Percentiles rank a stretch among this genome's conserved stretches.
These are phyloP conservation scores for Tylopilus plumbeoviolaceoides DNA, from an alignment of 768 basidiomycete species.

Conservation along the genomic window DNA sequence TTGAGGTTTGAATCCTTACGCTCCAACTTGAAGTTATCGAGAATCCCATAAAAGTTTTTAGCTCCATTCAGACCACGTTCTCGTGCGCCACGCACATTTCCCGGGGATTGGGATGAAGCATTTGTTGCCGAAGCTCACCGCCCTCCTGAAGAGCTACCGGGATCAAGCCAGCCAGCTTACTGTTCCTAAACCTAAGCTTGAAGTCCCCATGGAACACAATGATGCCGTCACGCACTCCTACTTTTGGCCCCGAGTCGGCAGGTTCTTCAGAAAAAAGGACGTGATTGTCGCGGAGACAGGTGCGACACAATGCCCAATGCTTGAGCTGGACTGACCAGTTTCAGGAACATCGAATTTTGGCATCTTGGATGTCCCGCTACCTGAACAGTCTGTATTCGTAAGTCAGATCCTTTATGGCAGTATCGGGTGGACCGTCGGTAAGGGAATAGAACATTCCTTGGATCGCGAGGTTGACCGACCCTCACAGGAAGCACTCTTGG, in stretches of 20 bases:
- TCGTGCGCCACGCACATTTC: slow-evolving; percentile 61
- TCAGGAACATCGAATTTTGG: slow-evolving; percentile 80
- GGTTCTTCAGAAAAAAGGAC: slow-evolving; percentile 69
- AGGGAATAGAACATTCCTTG: slow-evolving; percentile 10
- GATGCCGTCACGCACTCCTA: slow-evolving; percentile 68
- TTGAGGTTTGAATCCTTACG: slow-evolving; percentile 49
- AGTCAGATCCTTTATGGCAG: slow-evolving; percentile 87
- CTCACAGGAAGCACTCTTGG: slow-evolving; percentile 60
- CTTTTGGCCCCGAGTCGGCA: slow-evolving; percentile 77
- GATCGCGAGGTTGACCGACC: background rate
- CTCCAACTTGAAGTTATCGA: background rate
- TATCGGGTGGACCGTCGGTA: slow-evolving; percentile 86
- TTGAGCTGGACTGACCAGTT: background rate
- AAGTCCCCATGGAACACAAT: slow-evolving; percentile 47
- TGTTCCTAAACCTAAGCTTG: slow-evolving; percentile 40
- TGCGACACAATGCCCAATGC: slow-evolving; percentile 4
- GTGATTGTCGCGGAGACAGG: slow-evolving; percentile 89
- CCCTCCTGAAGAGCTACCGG: slow-evolving; percentile 44
- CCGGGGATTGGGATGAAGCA: slow-evolving; percentile 71
- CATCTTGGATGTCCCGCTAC: slow-evolving; percentile 75
- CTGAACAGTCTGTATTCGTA: slow-evolving; percentile 60
- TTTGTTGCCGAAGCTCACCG: slow-evolving; percentile 68
- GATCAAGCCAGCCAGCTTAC: slow-evolving; percentile 37
- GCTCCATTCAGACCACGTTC: slow-evolving; percentile 74
- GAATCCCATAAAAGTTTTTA: slow-evolving; percentile 25